phyloP scores from a whole-genome alignment of 1,139 yeast genomes.

The Yamadazyma spencermartinsiae region DNA sequence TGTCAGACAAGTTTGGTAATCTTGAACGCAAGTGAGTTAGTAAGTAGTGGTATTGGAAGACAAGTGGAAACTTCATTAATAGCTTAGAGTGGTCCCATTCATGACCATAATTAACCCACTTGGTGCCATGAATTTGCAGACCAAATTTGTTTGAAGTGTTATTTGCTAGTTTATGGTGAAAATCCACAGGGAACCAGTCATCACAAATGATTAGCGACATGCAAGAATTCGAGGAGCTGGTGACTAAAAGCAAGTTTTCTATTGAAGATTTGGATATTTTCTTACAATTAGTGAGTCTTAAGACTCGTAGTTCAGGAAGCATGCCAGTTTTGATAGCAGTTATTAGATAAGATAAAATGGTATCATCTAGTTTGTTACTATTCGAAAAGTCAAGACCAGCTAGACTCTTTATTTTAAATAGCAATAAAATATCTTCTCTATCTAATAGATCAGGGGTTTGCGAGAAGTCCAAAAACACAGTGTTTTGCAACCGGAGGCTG shows the following conservation, averaged over 20 bases:
- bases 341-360: conserved; percentile 26
- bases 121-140: conserved; percentile 16
- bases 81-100: conserved; percentile 13
- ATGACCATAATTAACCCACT: conserved; percentile 22
- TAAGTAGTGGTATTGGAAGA: conserved; percentile 25
- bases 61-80: conserved; percentile 26
- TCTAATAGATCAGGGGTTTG: conserved; percentile 10
- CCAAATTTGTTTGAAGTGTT: conserved; percentile 17
- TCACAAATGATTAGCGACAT: conserved; percentile 25
- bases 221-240: conserved; percentile 12
- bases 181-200: conserved; percentile 7
- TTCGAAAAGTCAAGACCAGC: conserved; percentile 36
- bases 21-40: conserved; percentile 9
- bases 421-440: conserved; percentile 25
- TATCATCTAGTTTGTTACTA: conserved; percentile 30
- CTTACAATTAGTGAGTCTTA: conserved; percentile 28
- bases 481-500: conserved; percentile 8
- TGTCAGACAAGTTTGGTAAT: conserved; percentile 3
- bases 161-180: conserved; percentile 6
- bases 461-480: conserved; percentile 15
- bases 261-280: conserved; percentile 24
- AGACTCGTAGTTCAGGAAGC: conserved; percentile 22
- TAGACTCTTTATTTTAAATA: conserved; percentile 32
- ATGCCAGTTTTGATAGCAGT: conserved; percentile 26
- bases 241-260: conserved; percentile 16